Evolutionary conservation across 805 yeast species (phyloP).

Genomic region (Wickerhamiella vanderwaltii): DNA sequence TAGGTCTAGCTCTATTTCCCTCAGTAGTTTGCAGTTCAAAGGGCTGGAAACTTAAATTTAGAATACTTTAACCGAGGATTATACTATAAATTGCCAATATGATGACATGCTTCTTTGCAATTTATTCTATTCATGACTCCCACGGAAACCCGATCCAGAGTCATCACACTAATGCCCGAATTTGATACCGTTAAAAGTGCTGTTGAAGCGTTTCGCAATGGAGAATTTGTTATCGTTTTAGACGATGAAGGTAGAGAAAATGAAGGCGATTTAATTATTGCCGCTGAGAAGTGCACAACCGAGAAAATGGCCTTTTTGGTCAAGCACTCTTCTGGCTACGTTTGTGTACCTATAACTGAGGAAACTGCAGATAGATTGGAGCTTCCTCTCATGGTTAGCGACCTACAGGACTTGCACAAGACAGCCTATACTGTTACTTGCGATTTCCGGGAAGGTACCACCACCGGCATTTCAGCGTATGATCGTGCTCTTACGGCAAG

Average conservation of each 20-base stretch:
- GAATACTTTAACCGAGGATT: too few species aligned
- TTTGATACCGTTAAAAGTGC: constrained; percentile 59
- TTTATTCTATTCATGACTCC: too few species aligned
- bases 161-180: constrained; percentile 10
- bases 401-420: constrained; percentile 72
- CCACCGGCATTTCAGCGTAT: constrained; percentile 92
- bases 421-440: constrained; percentile 94
- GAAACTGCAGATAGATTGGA: constrained; percentile 69
- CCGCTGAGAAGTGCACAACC: constrained; percentile 72
- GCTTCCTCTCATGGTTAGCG: constrained; percentile 62
- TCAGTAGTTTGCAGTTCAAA: too few species aligned
- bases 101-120: too few species aligned
- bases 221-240: constrained; percentile 86
- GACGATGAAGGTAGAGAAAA: constrained; percentile 94
- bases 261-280: constrained; percentile 91
- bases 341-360: constrained; percentile 77
- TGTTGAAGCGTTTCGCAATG: constrained; percentile 54
- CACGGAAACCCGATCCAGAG: too few species aligned
- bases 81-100: too few species aligned
- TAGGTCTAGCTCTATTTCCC: too few species aligned
- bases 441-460: constrained; percentile 76
- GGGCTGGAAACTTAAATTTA: too few species aligned
- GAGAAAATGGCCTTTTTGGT: constrained; percentile 91
- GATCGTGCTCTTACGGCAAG: constrained; percentile 81
- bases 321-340: constrained; percentile 62